phyloP scores from a whole-genome alignment of 805 yeast genomes.

The Ogataea paradorogensis region DNA sequence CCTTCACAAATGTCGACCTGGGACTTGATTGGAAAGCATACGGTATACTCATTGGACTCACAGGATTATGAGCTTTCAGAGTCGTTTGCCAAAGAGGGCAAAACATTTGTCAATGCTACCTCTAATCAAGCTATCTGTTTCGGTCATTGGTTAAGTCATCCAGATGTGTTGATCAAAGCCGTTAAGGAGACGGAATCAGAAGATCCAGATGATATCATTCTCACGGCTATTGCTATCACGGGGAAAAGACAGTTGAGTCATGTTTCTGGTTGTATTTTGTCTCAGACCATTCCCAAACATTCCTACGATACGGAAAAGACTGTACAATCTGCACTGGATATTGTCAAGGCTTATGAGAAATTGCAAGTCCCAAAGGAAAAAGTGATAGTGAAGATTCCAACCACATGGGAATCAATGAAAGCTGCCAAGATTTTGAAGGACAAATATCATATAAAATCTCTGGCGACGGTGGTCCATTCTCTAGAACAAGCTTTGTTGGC shows the following conservation, averaged over 20 bases:
- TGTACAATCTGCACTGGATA: conserved; percentile 21
- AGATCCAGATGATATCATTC: conserved; percentile 16
- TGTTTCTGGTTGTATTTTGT: conserved; percentile 17
- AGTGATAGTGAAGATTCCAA: conserved; percentile 34
- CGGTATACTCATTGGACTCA: neutral
- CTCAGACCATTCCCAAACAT: conserved; percentile 26
- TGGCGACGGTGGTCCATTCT: conserved; percentile 36
- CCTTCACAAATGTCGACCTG: neutral
- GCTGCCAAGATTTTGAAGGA: conserved; percentile 26
- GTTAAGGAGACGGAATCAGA: conserved; percentile 3
- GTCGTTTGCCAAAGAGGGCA: neutral
- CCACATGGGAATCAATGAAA: conserved; percentile 31
- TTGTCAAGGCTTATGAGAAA: conserved; percentile 29
- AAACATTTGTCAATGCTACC: conserved; percentile 21
- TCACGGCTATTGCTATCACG: conserved; percentile 20
- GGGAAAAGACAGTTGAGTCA: conserved; percentile 17
- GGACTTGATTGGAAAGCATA: neutral
- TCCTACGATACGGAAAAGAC: conserved; percentile 24
- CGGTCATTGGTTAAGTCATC: conserved; percentile 19
- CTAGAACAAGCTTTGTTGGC: conserved; percentile 34
- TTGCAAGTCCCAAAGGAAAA: conserved; percentile 27
- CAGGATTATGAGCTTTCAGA: neutral
- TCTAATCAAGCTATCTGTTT: conserved; percentile 25
- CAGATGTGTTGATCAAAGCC: conserved; percentile 16
- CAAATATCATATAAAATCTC: conserved; percentile 22